Base-by-base conservation (phyloP, 805 yeast genomes). In the Myxozyma geophila region DNA sequence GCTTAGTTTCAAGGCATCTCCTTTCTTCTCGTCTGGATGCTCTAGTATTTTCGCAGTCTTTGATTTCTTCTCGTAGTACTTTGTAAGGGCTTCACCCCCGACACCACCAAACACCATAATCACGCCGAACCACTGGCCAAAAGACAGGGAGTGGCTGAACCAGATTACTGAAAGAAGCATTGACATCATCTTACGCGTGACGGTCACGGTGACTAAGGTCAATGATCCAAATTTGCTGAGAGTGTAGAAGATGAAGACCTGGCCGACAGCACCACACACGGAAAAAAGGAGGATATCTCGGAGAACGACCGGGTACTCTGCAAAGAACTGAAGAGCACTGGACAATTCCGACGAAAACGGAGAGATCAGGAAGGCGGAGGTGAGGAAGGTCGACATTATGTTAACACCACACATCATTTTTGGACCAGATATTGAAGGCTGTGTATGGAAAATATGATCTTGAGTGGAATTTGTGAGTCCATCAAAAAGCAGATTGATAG, bases 381-480 rank as follows among this genome's bases (percentile, higher is more conserved):
- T 77, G 60, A 84, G 69, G 0, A 71, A 54, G 2, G 82, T 72
- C 0, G 87, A 79, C 39, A 79, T 64, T 8, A 81, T 59, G 69
- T 87, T 86, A 64, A 88, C 77, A 19, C 89, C 83, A 59, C 90
- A 81, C 97, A 95, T 93, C 73, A 95, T 79, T 71, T 87, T 92
- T 1, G 93, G 93, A 1, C 98, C 98, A 0, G 95, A 86, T 49
- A 92, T 78, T 13, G 73, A 71, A 36, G 72, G 74, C 58, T 80
- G 79, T 7, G 76, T 70, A 63, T 83, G 83, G 75, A 93, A 88
- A 74, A 95, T 75, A 61, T 87, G 86, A 76, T 93, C 99, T 75
- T 93, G 99, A 0, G 97, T 87, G 1, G 97, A 89, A 77, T 93
- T 95, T 23, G 96, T 92, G 62, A 92, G 78, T 0, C 99, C 99